phyloP scores from a whole-genome alignment of 2,329 filamentous ascomycete genomes.

The Knufia fluminis region DNA sequence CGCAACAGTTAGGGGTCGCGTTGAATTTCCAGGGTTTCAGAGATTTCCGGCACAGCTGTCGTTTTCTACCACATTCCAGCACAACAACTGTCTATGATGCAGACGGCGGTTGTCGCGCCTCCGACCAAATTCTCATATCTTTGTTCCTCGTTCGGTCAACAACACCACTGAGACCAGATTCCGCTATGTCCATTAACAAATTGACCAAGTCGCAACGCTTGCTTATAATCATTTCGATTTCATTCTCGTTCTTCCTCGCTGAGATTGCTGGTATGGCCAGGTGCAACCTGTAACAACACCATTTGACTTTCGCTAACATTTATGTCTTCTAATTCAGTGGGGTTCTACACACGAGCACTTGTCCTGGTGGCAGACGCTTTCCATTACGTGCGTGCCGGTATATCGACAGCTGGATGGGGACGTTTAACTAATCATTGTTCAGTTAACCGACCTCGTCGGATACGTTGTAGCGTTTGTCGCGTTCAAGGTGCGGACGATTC shows the following conservation, averaged over 20 bases:
- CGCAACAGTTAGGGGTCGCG: too few relatives aligned
- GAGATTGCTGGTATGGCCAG: slow-evolving; percentile 35
- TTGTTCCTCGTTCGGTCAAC: too few relatives aligned
- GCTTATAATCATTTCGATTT: slow-evolving; percentile 36
- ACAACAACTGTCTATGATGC: too few relatives aligned
- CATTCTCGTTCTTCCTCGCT: slow-evolving; percentile 37
- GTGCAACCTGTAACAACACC: background rate
- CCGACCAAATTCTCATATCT: too few relatives aligned
- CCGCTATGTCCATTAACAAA: too few relatives aligned
- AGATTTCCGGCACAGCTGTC: too few relatives aligned
- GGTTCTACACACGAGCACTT: slow-evolving; percentile 61
- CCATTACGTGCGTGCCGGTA: slow-evolving; percentile 54
- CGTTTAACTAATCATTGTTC: background rate
- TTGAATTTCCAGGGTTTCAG: too few relatives aligned
- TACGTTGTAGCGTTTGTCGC: slow-evolving; percentile 46
- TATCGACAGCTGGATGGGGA: background rate
- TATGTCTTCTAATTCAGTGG: slow-evolving; percentile 37
- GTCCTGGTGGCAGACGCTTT: slow-evolving; percentile 70
- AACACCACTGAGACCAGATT: too few relatives aligned
- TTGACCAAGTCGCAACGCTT: slow-evolving; percentile 16
- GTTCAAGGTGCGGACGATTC: slow-evolving; percentile 52
- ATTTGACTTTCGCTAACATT: background rate
- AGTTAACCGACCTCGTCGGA: slow-evolving; percentile 63
- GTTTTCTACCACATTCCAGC: too few relatives aligned
- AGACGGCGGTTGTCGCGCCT: too few relatives aligned